Percentiles rank a stretch among this genome's conserved stretches.
These are phyloP conservation scores for Blastobotrys americana DNA, from an alignment of 805 yeast genomes.

Conservation along the genomic window DNA sequence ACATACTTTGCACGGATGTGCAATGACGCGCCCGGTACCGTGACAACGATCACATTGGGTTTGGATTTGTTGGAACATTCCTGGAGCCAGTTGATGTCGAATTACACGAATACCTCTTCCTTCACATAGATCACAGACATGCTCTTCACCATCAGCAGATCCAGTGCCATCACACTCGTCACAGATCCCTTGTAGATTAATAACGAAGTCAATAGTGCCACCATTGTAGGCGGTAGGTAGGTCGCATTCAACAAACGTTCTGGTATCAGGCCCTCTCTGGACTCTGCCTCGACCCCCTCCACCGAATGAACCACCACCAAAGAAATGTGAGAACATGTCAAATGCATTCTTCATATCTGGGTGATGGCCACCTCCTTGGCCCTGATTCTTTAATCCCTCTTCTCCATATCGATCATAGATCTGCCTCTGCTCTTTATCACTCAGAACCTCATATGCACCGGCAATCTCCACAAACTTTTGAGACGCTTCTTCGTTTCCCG, in stretches of 20 bases:
- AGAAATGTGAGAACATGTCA: slow-evolving; percentile 60
- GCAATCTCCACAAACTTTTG: slow-evolving; percentile 84
- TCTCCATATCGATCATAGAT: slow-evolving; percentile 81
- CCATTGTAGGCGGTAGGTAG: slow-evolving; percentile 69
- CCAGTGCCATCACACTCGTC: slow-evolving; percentile 78
- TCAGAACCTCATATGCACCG: slow-evolving; percentile 83
- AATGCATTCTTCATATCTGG: slow-evolving; percentile 37
- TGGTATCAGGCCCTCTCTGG: slow-evolving; percentile 55
- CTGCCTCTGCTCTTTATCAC: slow-evolving; percentile 82
- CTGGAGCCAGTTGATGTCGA: slow-evolving; percentile 75
- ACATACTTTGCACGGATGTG: slow-evolving; percentile 61
- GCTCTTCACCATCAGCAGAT: slow-evolving; percentile 65
- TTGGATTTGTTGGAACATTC: slow-evolving; percentile 82
- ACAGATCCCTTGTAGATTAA: slow-evolving; percentile 71
- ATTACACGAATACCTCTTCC: slow-evolving; percentile 68
- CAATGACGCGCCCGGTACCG: slow-evolving; percentile 67
- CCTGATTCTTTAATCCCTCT: slow-evolving; percentile 52
- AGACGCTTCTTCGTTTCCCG: slow-evolving; percentile 69
- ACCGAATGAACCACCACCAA: slow-evolving; percentile 35
- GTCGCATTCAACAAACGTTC: slow-evolving; percentile 47
- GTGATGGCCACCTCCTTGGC: slow-evolving; percentile 30
- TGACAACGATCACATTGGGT: slow-evolving; percentile 70
- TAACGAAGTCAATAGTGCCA: slow-evolving; percentile 47
- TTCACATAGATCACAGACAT: slow-evolving; percentile 58
- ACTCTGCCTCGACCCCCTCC: slow-evolving; percentile 32